Percentiles rank a stretch among this genome's conserved stretches.
Conservation (phyloP, 2,329 filamentous ascomycete species). For the Amauroascus verrucosus region DNA sequence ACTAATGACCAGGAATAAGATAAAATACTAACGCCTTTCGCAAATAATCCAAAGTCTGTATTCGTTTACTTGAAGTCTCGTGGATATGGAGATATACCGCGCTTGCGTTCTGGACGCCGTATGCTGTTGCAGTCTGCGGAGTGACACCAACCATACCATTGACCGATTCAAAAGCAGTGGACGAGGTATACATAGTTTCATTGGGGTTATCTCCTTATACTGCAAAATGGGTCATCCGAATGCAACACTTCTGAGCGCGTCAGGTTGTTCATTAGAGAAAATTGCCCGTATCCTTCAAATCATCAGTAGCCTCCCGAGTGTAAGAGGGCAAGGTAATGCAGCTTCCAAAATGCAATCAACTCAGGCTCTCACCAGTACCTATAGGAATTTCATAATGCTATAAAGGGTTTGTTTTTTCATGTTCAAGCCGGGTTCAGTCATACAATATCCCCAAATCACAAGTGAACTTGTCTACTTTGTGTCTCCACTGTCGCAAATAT, state of each 20-base stretch:
- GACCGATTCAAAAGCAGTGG: constrained; percentile 17
- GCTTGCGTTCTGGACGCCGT: constrained; percentile 42
- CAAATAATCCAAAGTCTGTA: constrained; percentile 86
- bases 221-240: background rate
- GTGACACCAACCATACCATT: constrained; percentile 23
- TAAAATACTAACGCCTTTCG: constrained; percentile 66
- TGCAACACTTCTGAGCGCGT: background rate
- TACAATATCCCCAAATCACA: too few species aligned
- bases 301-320: too few species aligned
- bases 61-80: constrained; percentile 80
- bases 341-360: too few species aligned
- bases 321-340: too few species aligned
- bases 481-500: too few species aligned
- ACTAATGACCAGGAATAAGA: background rate
- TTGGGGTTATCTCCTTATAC: background rate
- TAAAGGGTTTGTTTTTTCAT: background rate
- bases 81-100: constrained; percentile 60
- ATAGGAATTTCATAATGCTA: background rate
- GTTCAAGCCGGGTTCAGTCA: background rate
- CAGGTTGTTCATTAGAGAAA: background rate
- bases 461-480: too few species aligned
- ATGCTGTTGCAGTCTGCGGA: constrained; percentile 25
- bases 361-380: background rate
- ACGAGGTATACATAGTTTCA: background rate
- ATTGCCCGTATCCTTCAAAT: background rate